A percentile compares a stretch with the other conserved stretches of the same genome.
These are phyloP conservation scores for Acanthamoeba lenticulata DNA, from an alignment of 208 protist species.

Conservation along the genomic window DNA sequence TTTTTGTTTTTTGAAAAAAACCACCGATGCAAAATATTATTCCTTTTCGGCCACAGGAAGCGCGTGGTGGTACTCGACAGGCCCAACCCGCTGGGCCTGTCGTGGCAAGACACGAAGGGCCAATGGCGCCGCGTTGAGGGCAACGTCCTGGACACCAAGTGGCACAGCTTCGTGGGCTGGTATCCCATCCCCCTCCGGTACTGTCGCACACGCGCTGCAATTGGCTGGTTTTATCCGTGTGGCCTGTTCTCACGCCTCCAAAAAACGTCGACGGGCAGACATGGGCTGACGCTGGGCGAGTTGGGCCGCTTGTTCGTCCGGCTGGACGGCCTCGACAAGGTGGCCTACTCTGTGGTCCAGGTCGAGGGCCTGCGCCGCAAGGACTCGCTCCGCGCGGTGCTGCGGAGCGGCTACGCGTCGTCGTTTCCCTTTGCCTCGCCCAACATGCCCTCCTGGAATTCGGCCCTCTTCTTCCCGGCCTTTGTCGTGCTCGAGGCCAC, in stretches of 20 bases:
- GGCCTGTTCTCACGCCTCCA: neutral
- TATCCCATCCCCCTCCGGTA: constrained; percentile 46
- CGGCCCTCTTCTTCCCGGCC: constrained; percentile 40
- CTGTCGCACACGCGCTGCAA: neutral
- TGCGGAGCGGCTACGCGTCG: neutral
- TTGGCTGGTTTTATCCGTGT: neutral
- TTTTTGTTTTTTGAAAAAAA: neutral
- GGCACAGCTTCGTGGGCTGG: constrained; percentile 66
- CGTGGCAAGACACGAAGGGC: neutral
- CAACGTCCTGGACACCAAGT: constrained; percentile 41
- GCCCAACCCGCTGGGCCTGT: constrained; percentile 31
- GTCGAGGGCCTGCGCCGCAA: constrained; percentile 39
- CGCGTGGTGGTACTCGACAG: constrained; percentile 42
- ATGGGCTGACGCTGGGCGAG: constrained; percentile 43
- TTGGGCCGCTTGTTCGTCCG: constrained; percentile 25
- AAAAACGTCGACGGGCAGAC: neutral
- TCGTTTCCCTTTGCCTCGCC: constrained; percentile 63
- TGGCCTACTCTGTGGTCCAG: constrained; percentile 17
- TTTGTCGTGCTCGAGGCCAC: constrained; percentile 64
- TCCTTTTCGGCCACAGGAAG: neutral
- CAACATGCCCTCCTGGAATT: constrained; percentile 49
- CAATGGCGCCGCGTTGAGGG: constrained; percentile 30
- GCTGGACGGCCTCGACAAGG: neutral
- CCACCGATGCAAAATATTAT: too few relatives aligned
- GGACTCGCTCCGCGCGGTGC: constrained; percentile 4